Percentiles rank a stretch among this genome's conserved stretches.
These are phyloP conservation scores for Hortaea werneckii DNA, from an alignment of 2,329 filamentous ascomycete genomes.

Conservation along the genomic window DNA sequence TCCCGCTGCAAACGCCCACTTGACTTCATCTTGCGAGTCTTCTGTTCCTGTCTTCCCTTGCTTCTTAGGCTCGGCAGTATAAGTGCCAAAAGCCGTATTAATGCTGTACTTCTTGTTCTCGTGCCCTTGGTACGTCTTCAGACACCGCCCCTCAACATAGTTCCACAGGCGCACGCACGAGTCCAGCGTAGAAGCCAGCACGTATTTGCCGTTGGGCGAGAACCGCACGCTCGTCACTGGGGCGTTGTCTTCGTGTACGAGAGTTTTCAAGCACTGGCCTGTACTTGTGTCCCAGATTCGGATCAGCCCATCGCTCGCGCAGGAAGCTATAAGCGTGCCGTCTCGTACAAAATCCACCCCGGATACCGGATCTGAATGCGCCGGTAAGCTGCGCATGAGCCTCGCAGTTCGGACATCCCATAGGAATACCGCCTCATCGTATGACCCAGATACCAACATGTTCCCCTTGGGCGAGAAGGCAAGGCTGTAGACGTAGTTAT, in stretches of 20 bases:
- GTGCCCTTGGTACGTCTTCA: conserved; percentile 97
- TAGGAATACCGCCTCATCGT: conserved; percentile 92
- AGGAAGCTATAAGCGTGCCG: conserved; percentile 84
- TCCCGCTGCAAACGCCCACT: conserved; percentile 59
- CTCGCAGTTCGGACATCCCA: conserved; percentile 89
- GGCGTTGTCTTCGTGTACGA: conserved; percentile 93
- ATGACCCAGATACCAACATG: conserved; percentile 87
- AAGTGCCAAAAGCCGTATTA: conserved; percentile 70
- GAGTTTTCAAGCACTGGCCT: conserved; percentile 85
- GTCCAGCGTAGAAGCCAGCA: conserved; percentile 86
- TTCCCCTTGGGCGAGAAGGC: conserved; percentile 98
- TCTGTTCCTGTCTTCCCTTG: neutral
- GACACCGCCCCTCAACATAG: conserved; percentile 79
- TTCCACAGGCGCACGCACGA: conserved; percentile 88
- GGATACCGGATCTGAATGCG: conserved; percentile 87
- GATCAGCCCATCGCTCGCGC: conserved; percentile 82
- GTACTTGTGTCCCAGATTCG: conserved; percentile 94
- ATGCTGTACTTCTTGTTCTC: conserved; percentile 74
- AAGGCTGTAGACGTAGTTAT: conserved; percentile 90
- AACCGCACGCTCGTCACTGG: conserved; percentile 84
- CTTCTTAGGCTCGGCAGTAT: conserved; percentile 29
- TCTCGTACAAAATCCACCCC: conserved; percentile 90
- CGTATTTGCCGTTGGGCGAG: conserved; percentile 84
- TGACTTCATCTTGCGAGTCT: conserved; percentile 7
- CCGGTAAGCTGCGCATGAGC: conserved; percentile 81